Evolutionary conservation across 768 basidiomycete species (phyloP).

Genomic region (Leccinum subgranulosum): DNA sequence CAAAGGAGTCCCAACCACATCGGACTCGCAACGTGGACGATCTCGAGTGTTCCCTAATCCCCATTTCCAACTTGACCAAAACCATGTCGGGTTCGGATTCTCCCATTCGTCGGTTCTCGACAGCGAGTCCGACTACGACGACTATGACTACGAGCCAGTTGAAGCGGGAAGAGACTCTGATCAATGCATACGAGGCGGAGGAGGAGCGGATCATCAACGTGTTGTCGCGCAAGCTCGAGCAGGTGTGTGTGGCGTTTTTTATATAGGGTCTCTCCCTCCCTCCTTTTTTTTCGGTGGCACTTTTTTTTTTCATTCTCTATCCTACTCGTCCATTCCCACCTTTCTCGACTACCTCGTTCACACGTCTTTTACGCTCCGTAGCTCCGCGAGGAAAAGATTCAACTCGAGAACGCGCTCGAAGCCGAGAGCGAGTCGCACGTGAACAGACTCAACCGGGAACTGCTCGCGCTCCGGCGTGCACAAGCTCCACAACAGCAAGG

Average conservation of each 20-base stretch:
- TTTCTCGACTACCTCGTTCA: not conserved
- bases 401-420: constrained; percentile 76
- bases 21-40: not conserved
- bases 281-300: too few species aligned
- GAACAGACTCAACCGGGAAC: constrained; percentile 68
- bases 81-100: not conserved
- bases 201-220: constrained; percentile 86
- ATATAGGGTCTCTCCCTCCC: not conserved
- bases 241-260: constrained; percentile 42
- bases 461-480: constrained; percentile 61
- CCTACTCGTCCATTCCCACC: not conserved
- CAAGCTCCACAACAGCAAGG: constrained; percentile 35
- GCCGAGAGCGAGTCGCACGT: constrained; percentile 87
- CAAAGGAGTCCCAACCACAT: not conserved
- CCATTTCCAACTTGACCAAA: not conserved
- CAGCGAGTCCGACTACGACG: not conserved
- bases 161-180: constrained; percentile 66
- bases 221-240: constrained; percentile 78
- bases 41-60: not conserved
- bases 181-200: constrained; percentile 87
- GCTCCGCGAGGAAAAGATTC: constrained; percentile 84
- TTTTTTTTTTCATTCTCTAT: not conserved
- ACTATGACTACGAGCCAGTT: constrained; percentile 38
- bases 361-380: constrained; percentile 24
- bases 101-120: not conserved